phyloP scores from a whole-genome alignment of 495 filamentous ascomycete species.

The Talaromyces thailandensis region DNA sequence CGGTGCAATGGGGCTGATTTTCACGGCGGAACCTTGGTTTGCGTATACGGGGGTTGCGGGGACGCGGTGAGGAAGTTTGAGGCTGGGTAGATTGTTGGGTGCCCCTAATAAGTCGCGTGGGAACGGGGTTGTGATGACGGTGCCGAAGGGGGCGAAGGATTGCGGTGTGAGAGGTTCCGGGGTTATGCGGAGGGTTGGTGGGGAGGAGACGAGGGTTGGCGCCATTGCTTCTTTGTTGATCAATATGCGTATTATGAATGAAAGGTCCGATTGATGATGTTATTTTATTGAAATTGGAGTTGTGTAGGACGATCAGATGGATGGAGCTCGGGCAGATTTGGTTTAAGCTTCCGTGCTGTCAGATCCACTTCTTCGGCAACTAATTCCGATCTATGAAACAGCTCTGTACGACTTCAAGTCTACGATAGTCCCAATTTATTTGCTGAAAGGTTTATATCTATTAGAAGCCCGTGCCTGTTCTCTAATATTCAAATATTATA shows the following conservation, averaged over 20 bases:
- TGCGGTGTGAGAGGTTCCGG: constrained; percentile 52
- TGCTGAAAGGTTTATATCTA: neutral
- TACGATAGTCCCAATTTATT: neutral
- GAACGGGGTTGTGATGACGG: constrained; percentile 66
- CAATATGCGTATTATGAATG: neutral
- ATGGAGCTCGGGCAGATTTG: neutral
- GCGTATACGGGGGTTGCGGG: constrained; percentile 34
- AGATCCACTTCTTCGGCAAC: neutral
- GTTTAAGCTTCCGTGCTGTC: neutral
- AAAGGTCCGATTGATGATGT: neutral
- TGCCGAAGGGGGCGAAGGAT: constrained; percentile 74
- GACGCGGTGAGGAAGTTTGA: constrained; percentile 21
- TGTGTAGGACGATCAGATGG: neutral
- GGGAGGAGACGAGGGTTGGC: constrained; percentile 22
- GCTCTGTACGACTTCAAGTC: neutral
- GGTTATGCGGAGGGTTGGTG: constrained; percentile 22
- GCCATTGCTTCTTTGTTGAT: constrained; percentile 6
- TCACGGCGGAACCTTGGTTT: constrained; percentile 85
- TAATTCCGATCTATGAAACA: neutral
- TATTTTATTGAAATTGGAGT: neutral
- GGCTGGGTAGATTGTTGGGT: constrained; percentile 28
- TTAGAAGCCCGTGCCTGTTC: too few species aligned
- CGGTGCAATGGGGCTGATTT: constrained; percentile 70
- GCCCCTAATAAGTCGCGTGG: constrained; percentile 41
- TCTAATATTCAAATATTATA: neutral